A percentile compares a stretch with the other conserved stretches of the same genome.
phyloP scores from a whole-genome alignment of 495 filamentous ascomycete species.

The Copromyces sp. region DNA sequence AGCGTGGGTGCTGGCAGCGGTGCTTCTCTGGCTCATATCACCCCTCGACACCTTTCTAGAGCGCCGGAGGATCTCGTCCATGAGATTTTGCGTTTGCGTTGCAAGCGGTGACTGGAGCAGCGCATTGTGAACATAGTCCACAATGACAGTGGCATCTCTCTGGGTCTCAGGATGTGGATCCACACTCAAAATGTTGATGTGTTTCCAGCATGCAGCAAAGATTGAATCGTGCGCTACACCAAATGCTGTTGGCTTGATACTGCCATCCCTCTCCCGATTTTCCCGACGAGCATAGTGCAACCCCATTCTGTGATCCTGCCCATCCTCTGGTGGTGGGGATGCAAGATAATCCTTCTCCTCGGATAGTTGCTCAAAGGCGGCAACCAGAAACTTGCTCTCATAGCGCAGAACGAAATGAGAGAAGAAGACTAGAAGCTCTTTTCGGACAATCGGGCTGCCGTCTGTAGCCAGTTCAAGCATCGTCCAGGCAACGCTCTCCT shows the following conservation, averaged over 20 bases:
- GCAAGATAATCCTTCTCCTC: constrained; percentile 67
- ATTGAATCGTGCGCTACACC: constrained; percentile 75
- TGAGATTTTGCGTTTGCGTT: constrained; percentile 53
- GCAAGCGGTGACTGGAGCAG: constrained; percentile 70
- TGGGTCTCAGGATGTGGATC: constrained; percentile 94
- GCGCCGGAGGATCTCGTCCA: constrained; percentile 57
- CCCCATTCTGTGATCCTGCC: constrained; percentile 45
- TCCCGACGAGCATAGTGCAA: constrained; percentile 41
- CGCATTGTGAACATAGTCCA: constrained; percentile 72
- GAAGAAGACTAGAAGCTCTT: constrained; percentile 86
- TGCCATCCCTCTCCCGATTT: constrained; percentile 40
- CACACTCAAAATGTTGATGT: constrained; percentile 77
- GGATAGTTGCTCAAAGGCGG: constrained; percentile 80
- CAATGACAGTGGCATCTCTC: constrained; percentile 64
- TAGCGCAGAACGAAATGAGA: constrained; percentile 86
- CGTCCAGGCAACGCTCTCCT: constrained; percentile 77
- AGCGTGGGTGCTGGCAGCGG: constrained; percentile 28
- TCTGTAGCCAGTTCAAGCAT: constrained; percentile 81
- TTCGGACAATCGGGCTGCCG: constrained; percentile 84
- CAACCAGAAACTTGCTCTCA: constrained; percentile 83
- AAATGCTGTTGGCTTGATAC: constrained; percentile 36
- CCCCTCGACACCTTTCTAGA: constrained; percentile 44
- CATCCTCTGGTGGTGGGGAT: constrained; percentile 39
- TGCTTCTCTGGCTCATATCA: constrained; percentile 37
- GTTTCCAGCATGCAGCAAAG: constrained; percentile 89